Evolutionary conservation across 352 stramenopile genomes (phyloP).

Genomic region (Phytopythium kandeliae): DNA sequence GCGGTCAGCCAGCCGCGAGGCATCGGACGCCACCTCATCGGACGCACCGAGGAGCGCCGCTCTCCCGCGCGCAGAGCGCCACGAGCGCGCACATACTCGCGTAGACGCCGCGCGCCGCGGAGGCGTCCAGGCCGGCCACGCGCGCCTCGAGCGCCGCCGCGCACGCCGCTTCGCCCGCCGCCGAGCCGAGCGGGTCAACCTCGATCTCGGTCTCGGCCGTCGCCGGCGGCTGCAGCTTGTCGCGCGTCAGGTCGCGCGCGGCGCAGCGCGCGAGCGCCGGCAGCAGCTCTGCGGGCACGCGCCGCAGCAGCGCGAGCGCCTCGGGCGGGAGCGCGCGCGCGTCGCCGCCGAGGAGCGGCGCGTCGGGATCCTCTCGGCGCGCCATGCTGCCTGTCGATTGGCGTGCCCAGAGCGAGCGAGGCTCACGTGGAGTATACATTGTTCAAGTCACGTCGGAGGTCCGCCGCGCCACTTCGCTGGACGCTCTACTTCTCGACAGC

Average conservation of each 20-base stretch:
- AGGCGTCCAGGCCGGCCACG: constrained; percentile 5
- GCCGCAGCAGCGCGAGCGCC: constrained; percentile 7
- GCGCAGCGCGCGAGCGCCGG: constrained; percentile 16
- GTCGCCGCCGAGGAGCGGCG: constrained; percentile 14
- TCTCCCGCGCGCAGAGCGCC: constrained; percentile 14
- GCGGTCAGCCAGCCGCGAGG: no score
- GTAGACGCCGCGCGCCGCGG: constrained; percentile 3
- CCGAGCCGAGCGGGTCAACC: not conserved
- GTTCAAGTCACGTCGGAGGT: no score
- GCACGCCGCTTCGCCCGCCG: constrained; percentile 1
- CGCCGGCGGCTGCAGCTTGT: constrained; percentile 1
- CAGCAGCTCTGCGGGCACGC: constrained; percentile 13
- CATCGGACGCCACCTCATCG: no score
- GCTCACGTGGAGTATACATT: no score
- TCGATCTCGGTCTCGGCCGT: not conserved
- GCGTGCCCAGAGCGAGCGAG: no score
- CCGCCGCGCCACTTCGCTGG: no score
- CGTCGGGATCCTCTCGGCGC: constrained; percentile 3
- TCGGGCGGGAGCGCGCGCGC: constrained; percentile 10
- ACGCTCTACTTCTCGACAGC: no score
- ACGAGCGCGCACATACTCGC: constrained; percentile 27
- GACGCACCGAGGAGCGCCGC: constrained; percentile 1
- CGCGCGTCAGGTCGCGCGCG: constrained; percentile 14
- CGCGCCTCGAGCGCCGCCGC: not conserved
- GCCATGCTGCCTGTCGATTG: constrained; percentile 12